Conservation (phyloP, 1,284 basidiomycete genomes). For the Coniferiporia weirii region DNA sequence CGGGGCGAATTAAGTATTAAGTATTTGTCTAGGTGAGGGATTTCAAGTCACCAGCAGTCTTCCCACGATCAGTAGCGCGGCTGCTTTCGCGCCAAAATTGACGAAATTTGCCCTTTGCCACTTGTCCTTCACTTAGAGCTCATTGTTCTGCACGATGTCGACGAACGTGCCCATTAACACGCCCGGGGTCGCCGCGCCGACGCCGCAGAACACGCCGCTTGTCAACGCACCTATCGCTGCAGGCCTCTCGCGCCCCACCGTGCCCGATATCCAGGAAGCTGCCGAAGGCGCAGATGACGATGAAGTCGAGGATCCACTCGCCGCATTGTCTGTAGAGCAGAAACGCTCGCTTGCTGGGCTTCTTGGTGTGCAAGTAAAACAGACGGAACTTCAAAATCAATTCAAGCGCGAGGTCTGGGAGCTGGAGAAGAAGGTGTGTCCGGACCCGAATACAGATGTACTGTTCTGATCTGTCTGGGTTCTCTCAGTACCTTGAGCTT, state of each 20-base stretch:
- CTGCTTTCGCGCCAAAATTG: not conserved
- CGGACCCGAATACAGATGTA: not conserved
- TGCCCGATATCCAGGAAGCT: slow-evolving; percentile 67
- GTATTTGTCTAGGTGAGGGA: too few species aligned
- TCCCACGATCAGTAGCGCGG: not conserved
- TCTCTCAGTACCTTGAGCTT: slow-evolving; percentile 73
- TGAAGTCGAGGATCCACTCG: slow-evolving; percentile 44
- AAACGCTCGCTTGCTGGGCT: slow-evolving; percentile 87
- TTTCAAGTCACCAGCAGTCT: not conserved
- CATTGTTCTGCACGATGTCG: slow-evolving; percentile 7
- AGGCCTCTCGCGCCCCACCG: slow-evolving; percentile 62
- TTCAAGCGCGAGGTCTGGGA: slow-evolving; percentile 97
- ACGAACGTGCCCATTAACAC: slow-evolving; percentile 11
- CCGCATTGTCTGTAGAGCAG: slow-evolving; percentile 72
- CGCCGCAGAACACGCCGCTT: slow-evolving; percentile 79
- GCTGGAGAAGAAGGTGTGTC: slow-evolving; percentile 88
- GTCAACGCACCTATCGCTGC: slow-evolving; percentile 61
- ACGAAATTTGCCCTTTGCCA: slow-evolving; percentile 5
- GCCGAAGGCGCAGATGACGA: slow-evolving; percentile 39
- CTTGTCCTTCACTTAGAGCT: not conserved
- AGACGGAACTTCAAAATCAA: slow-evolving; percentile 89
- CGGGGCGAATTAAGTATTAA: too few species aligned
- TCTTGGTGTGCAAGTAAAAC: slow-evolving; percentile 92
- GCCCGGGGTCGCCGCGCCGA: slow-evolving; percentile 60
- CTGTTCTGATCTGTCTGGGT: not conserved